phyloP scores from a whole-genome alignment of 2,329 filamentous ascomycete genomes.

The Fusarium siculi region DNA sequence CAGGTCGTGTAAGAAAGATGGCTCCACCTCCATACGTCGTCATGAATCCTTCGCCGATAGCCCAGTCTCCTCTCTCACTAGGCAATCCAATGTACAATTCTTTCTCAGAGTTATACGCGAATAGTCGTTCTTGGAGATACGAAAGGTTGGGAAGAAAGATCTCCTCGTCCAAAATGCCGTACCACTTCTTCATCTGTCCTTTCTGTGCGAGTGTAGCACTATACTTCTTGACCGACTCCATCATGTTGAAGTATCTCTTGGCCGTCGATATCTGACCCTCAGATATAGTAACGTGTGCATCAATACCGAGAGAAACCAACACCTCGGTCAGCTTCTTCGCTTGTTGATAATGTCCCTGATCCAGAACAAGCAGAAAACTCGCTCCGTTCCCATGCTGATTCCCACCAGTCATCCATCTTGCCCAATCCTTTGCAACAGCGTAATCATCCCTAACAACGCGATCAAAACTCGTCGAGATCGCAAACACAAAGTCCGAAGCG shows the following conservation, averaged over 20 bases:
- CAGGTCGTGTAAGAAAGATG: slow-evolving; percentile 53
- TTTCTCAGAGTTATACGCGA: slow-evolving; percentile 46
- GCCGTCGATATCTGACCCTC: slow-evolving; percentile 48
- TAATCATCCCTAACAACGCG: slow-evolving; percentile 53
- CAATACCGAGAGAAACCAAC: slow-evolving; percentile 52
- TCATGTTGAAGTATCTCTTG: slow-evolving; percentile 53
- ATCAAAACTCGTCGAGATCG: slow-evolving; percentile 56
- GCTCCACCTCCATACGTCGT: slow-evolving; percentile 58
- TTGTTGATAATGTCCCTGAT: slow-evolving; percentile 51
- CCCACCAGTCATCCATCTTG: slow-evolving; percentile 58
- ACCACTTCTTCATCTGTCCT: slow-evolving; percentile 53
- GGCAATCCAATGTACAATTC: slow-evolving; percentile 57
- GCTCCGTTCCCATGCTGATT: slow-evolving; percentile 56
- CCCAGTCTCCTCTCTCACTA: slow-evolving; percentile 57
- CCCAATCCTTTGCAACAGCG: slow-evolving; percentile 55
- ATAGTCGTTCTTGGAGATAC: slow-evolving; percentile 52
- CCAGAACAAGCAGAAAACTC: slow-evolving; percentile 54
- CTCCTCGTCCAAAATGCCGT: slow-evolving; percentile 58
- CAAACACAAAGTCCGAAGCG: slow-evolving; percentile 56
- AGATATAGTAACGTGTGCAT: slow-evolving; percentile 50
- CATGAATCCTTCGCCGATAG: slow-evolving; percentile 48
- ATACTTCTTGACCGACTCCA: slow-evolving; percentile 48
- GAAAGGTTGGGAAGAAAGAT: slow-evolving; percentile 58
- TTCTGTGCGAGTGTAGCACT: slow-evolving; percentile 49
- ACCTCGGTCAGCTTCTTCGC: slow-evolving; percentile 44